These are phyloP conservation scores for Cladosporium sp. DNA, from an alignment of 2,329 filamentous ascomycete genomes.

Conservation along the genomic window DNA sequence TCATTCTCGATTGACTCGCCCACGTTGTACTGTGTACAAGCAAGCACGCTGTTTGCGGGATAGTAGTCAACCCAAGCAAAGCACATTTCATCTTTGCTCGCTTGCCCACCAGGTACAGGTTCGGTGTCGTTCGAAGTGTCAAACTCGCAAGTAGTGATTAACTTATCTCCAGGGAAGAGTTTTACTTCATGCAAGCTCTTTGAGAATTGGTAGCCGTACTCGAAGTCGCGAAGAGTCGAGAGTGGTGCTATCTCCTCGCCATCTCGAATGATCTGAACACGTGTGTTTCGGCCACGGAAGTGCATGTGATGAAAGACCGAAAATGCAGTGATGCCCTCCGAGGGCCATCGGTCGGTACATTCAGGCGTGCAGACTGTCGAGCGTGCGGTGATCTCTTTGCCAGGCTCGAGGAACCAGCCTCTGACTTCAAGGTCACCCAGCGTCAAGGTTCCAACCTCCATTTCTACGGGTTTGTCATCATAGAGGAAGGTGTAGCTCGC, in stretches of 20 bases:
- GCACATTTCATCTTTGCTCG: constrained; percentile 19
- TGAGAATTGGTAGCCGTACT: constrained; percentile 20
- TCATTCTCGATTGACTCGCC: constrained; percentile 1
- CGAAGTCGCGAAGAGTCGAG: constrained; percentile 17
- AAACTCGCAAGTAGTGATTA: constrained; percentile 21
- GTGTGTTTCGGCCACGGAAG: constrained; percentile 16
- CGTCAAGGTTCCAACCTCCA: constrained; percentile 18
- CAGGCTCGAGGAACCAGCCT: constrained; percentile 18
- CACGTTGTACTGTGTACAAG: constrained; percentile 18
- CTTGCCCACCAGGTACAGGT: constrained; percentile 17
- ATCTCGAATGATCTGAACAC: constrained; percentile 18
- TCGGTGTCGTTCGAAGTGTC: constrained; percentile 17
- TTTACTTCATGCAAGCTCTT: constrained; percentile 16
- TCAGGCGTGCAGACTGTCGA: constrained; percentile 20
- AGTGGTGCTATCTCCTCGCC: constrained; percentile 17
- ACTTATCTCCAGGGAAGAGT: constrained; percentile 18
- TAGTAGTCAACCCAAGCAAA: constrained; percentile 22
- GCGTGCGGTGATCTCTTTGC: constrained; percentile 14
- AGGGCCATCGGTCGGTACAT: constrained; percentile 17
- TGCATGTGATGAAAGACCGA: constrained; percentile 21
- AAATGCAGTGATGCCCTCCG: constrained; percentile 18
- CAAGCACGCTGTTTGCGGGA: constrained; percentile 16
- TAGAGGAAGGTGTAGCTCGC: constrained; percentile 16
- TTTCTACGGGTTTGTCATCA: constrained; percentile 16
- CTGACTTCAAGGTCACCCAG: constrained; percentile 16